Base-by-base conservation (phyloP, 768 basidiomycete species). In the Termitomyces sp. region DNA sequence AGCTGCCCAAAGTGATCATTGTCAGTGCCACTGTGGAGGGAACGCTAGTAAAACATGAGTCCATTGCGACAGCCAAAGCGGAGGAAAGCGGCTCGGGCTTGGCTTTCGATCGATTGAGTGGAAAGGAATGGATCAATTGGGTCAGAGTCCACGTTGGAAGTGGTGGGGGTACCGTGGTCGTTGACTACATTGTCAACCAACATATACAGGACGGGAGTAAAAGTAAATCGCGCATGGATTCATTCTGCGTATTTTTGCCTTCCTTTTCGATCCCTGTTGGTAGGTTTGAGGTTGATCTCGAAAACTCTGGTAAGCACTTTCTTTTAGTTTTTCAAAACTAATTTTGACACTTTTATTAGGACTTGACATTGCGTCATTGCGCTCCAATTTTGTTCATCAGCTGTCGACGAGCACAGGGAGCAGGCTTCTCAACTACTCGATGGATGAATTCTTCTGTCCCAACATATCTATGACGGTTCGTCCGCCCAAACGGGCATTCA, bases 211-310 rank as follows among this genome's bases (percentile, higher is more conserved):
- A n/a, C 22, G 45, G 30, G 45, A 47, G 56, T 59, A 76, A 71
- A 62, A 69, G 72, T 40, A 83, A 78, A 61, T 72, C 64, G 55
- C 79, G 71, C 59, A 63, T 60, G 46, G 70, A 62, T 3, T 59
- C 65, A 27, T 55, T 86, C 18, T 71, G 82, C 60, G 68, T 91
- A 20, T 71, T 88, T 45, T 68, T 93, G 44, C 91, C 91, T 8
- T 82, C 83, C n/a, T 93, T 93, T 64, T 68, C 82, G 4, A 71
- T 91, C n/a, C 83, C 88, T 7, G 74, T 92, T 43, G 85, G 85
- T 45, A 76, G 78, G 66, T 71, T 91, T 57, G 84, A 88, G 65
- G 86, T 89, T 1, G 75, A 76, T 22, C 68, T 92, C 50, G 83
- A 85, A 47, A 68, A 70, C 20, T 65, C 78, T 62, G 87, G 90